Percentiles rank a stretch among this genome's conserved stretches.
Evolutionary conservation across 306 rosid genomes (phyloP).

Genomic region (Casuarina equisetifolia): DNA sequence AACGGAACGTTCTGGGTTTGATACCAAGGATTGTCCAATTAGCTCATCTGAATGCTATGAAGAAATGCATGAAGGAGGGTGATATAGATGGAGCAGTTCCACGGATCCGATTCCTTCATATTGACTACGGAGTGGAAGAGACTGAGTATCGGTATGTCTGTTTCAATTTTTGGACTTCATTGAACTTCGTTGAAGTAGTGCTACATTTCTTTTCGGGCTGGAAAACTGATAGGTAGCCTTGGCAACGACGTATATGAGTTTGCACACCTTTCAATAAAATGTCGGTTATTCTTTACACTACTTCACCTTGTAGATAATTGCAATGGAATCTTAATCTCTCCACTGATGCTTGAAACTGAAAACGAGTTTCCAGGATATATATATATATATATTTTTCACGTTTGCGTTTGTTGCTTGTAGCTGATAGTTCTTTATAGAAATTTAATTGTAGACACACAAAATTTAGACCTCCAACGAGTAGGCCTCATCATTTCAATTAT

Average conservation of each 20-base stretch:
- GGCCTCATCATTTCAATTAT: conserved; percentile 2
- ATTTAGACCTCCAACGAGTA: neutral
- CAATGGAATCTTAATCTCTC: neutral
- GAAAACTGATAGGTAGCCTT: neutral
- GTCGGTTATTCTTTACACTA: neutral
- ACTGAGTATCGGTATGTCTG: conserved; percentile 78
- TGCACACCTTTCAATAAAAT: neutral
- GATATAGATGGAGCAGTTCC: conserved; percentile 55
- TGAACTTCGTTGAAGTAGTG: neutral
- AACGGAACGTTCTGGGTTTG: conserved; percentile 49
- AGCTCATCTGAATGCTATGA: conserved; percentile 74
- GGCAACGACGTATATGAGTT: neutral
- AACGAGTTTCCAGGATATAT: neutral
- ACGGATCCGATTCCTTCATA: conserved; percentile 69
- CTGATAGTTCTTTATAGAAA: neutral
- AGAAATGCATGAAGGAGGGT: conserved; percentile 49
- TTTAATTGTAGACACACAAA: neutral
- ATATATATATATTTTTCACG: neutral
- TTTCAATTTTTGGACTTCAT: neutral
- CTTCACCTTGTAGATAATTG: neutral
- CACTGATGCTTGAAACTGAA: neutral
- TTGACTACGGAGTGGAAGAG: conserved; percentile 67
- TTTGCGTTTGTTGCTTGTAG: neutral
- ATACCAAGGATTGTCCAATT: conserved; percentile 67
- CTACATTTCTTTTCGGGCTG: neutral